Evolutionary conservation across 352 stramenopile species (phyloP).

Genomic region (Globisporangium paddicum): DNA sequence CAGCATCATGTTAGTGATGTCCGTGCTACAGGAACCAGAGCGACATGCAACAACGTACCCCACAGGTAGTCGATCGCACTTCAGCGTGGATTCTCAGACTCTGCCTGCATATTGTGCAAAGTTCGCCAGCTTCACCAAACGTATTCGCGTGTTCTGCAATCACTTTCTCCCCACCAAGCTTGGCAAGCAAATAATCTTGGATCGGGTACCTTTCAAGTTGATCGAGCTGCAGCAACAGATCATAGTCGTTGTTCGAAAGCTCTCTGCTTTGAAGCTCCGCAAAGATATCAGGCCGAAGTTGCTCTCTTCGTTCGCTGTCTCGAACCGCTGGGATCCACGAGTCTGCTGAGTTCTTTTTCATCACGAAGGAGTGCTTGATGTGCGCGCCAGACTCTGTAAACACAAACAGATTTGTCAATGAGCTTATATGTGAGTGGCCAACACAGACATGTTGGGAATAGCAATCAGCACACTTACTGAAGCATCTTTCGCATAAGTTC

Average conservation of each 20-base stretch:
- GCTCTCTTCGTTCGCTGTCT: constrained; percentile 19
- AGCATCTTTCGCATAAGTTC: constrained; percentile 73
- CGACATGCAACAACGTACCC: constrained; percentile 23
- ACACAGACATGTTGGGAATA: background rate
- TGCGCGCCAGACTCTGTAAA: constrained; percentile 51
- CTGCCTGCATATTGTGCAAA: constrained; percentile 55
- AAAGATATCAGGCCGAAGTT: constrained; percentile 24
- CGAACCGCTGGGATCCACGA: constrained; percentile 52
- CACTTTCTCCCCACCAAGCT: constrained; percentile 40
- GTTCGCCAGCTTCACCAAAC: constrained; percentile 30
- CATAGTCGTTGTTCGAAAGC: constrained; percentile 83
- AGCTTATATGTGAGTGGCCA: background rate
- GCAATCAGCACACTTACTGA: constrained; percentile 35
- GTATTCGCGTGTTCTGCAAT: constrained; percentile 40
- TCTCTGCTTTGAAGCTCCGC: constrained; percentile 65
- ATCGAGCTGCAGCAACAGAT: constrained; percentile 69
- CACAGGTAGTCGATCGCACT: constrained; percentile 44
- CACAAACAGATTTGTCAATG: background rate
- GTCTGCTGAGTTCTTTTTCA: constrained; percentile 61
- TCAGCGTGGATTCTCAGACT: constrained; percentile 56
- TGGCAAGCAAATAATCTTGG: constrained; percentile 68
- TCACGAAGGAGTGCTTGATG: constrained; percentile 61
- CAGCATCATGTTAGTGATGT: background rate
- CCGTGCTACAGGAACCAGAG: background rate
- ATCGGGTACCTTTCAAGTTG: constrained; percentile 47